Conservation (phyloP, 2,329 filamentous ascomycete species). For the Aspergillus terreus region DNA sequence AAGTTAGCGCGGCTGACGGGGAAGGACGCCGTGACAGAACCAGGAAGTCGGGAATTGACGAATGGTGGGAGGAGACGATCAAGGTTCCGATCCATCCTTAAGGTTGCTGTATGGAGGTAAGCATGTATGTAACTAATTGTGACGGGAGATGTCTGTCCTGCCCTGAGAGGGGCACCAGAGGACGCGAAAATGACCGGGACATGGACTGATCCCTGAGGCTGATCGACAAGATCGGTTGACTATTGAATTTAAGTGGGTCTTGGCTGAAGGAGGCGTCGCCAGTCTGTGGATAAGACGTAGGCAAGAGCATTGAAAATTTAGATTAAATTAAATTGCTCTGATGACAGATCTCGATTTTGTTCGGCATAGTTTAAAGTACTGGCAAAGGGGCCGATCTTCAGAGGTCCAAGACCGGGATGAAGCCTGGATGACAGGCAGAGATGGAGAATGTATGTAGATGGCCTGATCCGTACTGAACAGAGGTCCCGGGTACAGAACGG, state of each 20-base stretch:
- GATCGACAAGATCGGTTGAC: slow-evolving; percentile 38
- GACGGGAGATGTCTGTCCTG: neutral
- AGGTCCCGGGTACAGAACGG: too few species aligned
- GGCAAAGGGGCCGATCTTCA: neutral
- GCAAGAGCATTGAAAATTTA: neutral
- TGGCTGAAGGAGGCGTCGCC: slow-evolving; percentile 27
- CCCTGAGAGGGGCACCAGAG: slow-evolving; percentile 8
- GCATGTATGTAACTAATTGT: neutral
- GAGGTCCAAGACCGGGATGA: neutral
- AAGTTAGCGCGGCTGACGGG: slow-evolving; percentile 13
- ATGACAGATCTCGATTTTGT: neutral
- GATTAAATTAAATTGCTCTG: neutral
- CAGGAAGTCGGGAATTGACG: slow-evolving; percentile 9
- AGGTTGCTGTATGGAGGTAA: neutral
- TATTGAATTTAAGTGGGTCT: slow-evolving; percentile 36
- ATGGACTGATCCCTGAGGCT: slow-evolving; percentile 26
- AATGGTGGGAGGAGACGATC: slow-evolving; percentile 6
- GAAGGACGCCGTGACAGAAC: slow-evolving; percentile 12
- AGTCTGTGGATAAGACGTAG: slow-evolving; percentile 9
- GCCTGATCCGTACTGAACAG: neutral
- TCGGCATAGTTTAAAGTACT: neutral
- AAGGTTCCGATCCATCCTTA: slow-evolving; percentile 4
- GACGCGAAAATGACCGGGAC: slow-evolving; percentile 16
- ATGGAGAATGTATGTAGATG: too few species aligned
- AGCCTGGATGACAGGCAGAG: neutral